A percentile compares a stretch with the other conserved stretches of the same genome.
Conservation (phyloP, 2,329 filamentous ascomycete species). For the Chrysoporthe deuterocubensis region DNA sequence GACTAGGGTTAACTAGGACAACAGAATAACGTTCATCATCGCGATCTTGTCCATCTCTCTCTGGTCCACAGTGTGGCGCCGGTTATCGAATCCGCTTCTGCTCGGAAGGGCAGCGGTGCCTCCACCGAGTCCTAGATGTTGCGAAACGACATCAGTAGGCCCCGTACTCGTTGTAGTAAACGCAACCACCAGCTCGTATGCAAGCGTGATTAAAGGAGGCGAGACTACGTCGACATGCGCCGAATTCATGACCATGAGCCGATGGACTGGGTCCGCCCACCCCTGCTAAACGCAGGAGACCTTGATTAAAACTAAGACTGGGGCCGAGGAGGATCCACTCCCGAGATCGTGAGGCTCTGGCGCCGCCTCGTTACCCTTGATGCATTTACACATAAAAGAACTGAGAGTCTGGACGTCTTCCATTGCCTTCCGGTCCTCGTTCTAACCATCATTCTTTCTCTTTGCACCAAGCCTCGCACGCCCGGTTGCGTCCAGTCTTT, state of each 20-base stretch:
- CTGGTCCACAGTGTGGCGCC: no score
- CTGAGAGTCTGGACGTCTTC: neutral
- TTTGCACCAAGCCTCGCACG: slow-evolving; percentile 22
- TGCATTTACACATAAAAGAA: slow-evolving; percentile 9
- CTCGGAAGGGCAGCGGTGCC: no score
- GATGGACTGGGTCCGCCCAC: slow-evolving; percentile 1
- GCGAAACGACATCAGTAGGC: no score
- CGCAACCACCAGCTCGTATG: neutral
- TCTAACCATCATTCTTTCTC: slow-evolving; percentile 5
- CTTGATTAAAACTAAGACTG: slow-evolving; percentile 17
- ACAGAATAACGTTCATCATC: no score
- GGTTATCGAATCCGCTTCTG: no score
- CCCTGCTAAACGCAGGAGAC: slow-evolving; percentile 8
- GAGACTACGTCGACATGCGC: slow-evolving; percentile 11
- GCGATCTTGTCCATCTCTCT: no score
- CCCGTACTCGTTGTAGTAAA: no score
- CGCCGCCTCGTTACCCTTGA: neutral
- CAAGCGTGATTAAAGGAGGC: slow-evolving; percentile 11
- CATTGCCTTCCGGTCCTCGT: neutral
- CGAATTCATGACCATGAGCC: slow-evolving; percentile 4
- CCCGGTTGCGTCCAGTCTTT: slow-evolving; percentile 26
- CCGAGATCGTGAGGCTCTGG: slow-evolving; percentile 6
- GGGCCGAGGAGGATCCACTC: slow-evolving; percentile 6
- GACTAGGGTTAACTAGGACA: no score
- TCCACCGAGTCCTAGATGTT: no score